Base-by-base conservation (phyloP, 441 rosid species). In the Manihot esculenta region DNA sequence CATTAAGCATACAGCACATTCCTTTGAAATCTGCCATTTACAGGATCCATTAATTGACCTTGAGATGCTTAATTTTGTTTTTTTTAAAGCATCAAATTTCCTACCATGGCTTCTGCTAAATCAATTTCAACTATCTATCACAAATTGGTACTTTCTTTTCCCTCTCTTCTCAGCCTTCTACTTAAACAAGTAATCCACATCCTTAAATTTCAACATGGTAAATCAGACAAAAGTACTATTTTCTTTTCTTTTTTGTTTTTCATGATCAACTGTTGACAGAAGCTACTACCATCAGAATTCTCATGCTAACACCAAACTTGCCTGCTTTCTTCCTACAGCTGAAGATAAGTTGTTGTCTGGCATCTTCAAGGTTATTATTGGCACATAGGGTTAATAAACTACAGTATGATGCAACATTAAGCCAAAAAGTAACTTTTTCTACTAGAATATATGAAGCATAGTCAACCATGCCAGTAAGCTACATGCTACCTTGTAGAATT, bases 371-470 rank as follows among this genome's bases (percentile, higher is more conserved):
- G 48, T 38, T 30, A 24, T n/a, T n/a, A 3, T 21, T 2, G 35
- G 35, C 35, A 30, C 35, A 30, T 4, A 30, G 35, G n/a, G 35
- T 4, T 30, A 30, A 30, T 4, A 1, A 30, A 1, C 4, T 30
- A 30, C 4, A 30, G 35, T 0, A 1, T 2, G 15, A 18, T 35
- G 3, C 6, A 30, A 41, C 41, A 61, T 61, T 17, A 38, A 61
- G 45, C 45, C 18, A 12, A 65, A 65, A 38, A 50, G 44, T 45
- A 33, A 65, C 47, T 30, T 65, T n/a, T n/a, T n/a, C n/a, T n/a
- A n/a, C 11, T 49, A 49, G 10, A 18, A 64, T 47, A 68, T 17
- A 61, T 45, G n/a, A 26, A 30, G 2, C 5, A 55, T 14, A 20
- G 11, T 38, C 23, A 35, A 61, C 47, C 38, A n/a, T n/a, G 17